Evolutionary conservation across 352 stramenopile genomes (phyloP), one percentile per base, ranked within the genome.

Genomic region (Globisporangium solare): DNA sequence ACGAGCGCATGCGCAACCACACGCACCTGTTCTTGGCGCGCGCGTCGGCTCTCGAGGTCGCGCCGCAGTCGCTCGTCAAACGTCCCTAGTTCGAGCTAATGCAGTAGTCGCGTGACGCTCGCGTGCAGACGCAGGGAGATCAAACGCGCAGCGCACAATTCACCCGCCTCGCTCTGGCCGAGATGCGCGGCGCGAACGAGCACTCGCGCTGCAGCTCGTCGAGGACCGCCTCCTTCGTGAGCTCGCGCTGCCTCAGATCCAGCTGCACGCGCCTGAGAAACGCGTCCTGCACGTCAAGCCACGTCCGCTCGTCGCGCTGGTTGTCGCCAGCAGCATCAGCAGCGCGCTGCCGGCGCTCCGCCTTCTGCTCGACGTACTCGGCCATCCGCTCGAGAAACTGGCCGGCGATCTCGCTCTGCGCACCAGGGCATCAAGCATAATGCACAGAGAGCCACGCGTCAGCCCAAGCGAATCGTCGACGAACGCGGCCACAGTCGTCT

Each of bases 381-480:
- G 73, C 67, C 61, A 88, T 83, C n/a, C 80, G 73, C 47, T 68
- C 57, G 0, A 90, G 61, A 58, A 90, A 90, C 15, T 88, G 77
- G 15, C 79, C 64, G 1, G 78, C 74, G 39, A 90, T 70, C 5
- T 85, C 64, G 17, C 67, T 76, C 76, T 88, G 41, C 15, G 0
- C 5, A 35, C 5, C 27, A 35, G 4, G n/a, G 27, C 27, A 35
- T 35, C 27, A 35, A 35, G 27, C 7, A 20, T 32, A n/a, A n/a
- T n/a, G n/a, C n/a, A 13, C 21, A 40, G 6, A 14, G n/a, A n/a
- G n/a, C n/a, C n/a, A n/a, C n/a, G n/a, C n/a, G n/a, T n/a, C n/a
- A n/a, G n/a, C n/a, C n/a, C n/a, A n/a, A n/a, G n/a, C n/a, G n/a
- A n/a, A n/a, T n/a, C n/a, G n/a, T n/a, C n/a, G n/a, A n/a, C n/a